These are phyloP conservation scores for Plasmodium knowlesi DNA, from an alignment of 169 alveolate genomes.

Conservation along the genomic window DNA sequence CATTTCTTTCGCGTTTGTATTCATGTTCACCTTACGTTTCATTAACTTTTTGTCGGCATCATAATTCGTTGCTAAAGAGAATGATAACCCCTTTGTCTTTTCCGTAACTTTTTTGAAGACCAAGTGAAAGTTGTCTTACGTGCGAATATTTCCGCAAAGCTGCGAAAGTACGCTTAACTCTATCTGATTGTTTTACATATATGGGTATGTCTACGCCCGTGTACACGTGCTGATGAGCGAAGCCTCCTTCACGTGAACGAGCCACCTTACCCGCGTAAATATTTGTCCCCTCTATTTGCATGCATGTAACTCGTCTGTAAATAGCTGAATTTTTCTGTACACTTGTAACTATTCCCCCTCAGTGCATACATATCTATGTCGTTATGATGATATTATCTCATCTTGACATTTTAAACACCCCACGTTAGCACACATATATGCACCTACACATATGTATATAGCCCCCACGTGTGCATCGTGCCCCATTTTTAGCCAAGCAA, in stretches of 20 bases:
- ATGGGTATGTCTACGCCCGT: constrained; percentile 5
- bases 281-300: background rate
- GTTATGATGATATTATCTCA: background rate
- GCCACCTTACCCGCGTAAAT: background rate
- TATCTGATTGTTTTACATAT: background rate
- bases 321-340: background rate
- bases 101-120: background rate
- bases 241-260: constrained; percentile 2
- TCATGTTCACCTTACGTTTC: background rate
- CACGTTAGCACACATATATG: background rate
- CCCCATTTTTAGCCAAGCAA: background rate
- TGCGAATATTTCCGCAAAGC: background rate
- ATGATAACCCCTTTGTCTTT: constrained; percentile 2
- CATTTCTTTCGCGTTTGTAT: background rate
- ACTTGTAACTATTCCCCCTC: background rate
- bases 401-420: background rate
- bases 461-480: background rate
- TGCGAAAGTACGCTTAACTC: background rate
- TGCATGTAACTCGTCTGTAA: background rate
- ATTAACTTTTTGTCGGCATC: background rate
- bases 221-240: background rate
- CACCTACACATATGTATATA: background rate
- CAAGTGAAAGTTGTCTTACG: background rate
- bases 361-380: background rate
- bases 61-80: background rate